Evolutionary conservation across 805 yeast species (phyloP), one percentile per base, ranked within the genome.

Genomic region (Priceomyces castillae): DNA sequence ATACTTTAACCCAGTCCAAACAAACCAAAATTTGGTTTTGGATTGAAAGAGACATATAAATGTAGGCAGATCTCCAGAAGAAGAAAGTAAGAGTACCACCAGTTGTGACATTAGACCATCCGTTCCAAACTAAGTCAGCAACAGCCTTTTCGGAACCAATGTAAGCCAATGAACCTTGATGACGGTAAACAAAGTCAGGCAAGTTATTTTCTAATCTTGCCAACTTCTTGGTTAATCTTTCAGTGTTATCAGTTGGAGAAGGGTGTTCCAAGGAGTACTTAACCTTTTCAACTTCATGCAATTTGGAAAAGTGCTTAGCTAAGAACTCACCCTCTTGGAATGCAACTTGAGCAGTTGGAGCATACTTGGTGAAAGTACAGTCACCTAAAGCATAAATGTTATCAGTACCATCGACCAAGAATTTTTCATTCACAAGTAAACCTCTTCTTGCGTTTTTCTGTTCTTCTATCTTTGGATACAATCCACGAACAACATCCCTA

Each of bases 281-380:
- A 48, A 80, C 59, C 34, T 78, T 72, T 42, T 84, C 90, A 45
- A 83, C 72, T 54, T 78, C 78, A 54, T 82, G 73, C 56, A 81
- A 67, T 54, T 76, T 82, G 61, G 78, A 77, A 65, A 90, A 84
- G 52, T 82, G 80, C 26, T 73, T 70, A 44, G 90, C 94, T 53
- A 90, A 77, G 69, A 79, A 90, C 44, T 76, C 73, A 64, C 97
- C 97, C 69, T 90, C 88, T 74, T 90, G 97, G 70, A 89, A 82
- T 34, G 98, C 98, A 43, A 90, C 97, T 76, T 90, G 97, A 19
- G 97, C 98, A 49, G 98, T 90, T 54, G 97, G 97, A 34, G 96
- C 94, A 55, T 81, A 82, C 62, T 87, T 87, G 50, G 94, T 86
- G 65, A 85, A 82, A 30, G 97, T 87, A 72, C 97, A 90, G 72